A percentile compares a stretch with the other conserved stretches of the same genome.
phyloP scores from a whole-genome alignment of 208 protist genomes.

The Acanthamoeba royreba region DNA sequence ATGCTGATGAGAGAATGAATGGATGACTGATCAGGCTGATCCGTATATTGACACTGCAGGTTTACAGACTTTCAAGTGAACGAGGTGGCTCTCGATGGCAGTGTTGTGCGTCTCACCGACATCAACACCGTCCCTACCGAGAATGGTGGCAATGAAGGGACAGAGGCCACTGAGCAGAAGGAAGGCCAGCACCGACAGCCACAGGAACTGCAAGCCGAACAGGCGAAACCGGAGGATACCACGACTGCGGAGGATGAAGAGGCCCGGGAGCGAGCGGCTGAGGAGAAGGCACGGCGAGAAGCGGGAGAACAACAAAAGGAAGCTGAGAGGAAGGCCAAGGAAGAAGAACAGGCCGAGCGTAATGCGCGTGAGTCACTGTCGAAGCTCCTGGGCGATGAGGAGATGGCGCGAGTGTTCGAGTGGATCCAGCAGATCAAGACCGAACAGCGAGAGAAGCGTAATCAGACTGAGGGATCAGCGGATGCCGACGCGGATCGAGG shows the following conservation, averaged over 20 bases:
- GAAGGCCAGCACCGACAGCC: background rate
- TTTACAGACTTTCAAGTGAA: constrained; percentile 30
- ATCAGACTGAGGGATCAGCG: background rate
- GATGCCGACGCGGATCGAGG: background rate
- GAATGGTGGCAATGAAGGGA: background rate
- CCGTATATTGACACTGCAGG: background rate
- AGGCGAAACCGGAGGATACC: background rate
- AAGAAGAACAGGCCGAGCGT: background rate
- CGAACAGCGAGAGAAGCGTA: background rate
- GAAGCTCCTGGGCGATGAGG: background rate
- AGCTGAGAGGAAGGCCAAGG: background rate
- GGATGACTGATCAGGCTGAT: too few species aligned
- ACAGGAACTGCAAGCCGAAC: background rate
- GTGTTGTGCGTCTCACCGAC: background rate
- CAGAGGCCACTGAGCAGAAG: background rate
- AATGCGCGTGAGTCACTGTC: background rate
- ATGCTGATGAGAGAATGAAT: too few species aligned
- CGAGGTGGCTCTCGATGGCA: constrained; percentile 19
- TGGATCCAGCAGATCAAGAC: background rate
- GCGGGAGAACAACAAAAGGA: background rate
- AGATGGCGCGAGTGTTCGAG: background rate
- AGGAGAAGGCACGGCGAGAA: background rate
- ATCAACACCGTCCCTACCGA: background rate
- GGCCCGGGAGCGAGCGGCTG: background rate
- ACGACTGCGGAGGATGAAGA: background rate